Evolutionary conservation across 2,329 filamentous ascomycete genomes (phyloP).

Genomic region (Microcyclospora tardicrescens): DNA sequence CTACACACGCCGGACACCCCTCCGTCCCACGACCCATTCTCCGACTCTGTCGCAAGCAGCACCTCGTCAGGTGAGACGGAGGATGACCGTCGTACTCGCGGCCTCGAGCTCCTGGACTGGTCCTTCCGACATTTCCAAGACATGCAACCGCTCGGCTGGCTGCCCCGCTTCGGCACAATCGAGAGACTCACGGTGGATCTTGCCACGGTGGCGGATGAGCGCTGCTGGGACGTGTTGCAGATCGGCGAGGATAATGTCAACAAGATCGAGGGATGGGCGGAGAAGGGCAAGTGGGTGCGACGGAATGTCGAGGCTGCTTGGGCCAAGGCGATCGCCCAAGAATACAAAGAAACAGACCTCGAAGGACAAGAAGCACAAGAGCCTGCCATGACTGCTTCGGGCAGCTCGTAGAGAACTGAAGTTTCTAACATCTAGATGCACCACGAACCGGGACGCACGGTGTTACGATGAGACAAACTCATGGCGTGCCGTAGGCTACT

Average conservation of each 20-base stretch:
- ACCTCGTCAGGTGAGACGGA: background rate
- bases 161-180: conserved; percentile 21
- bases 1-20: conserved; percentile 5
- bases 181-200: conserved; percentile 15
- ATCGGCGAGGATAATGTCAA: conserved; percentile 14
- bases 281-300: conserved; percentile 14
- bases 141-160: conserved; percentile 19
- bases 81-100: conserved; percentile 4
- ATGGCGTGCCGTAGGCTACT: no score
- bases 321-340: conserved; percentile 1
- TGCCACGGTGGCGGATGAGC: conserved; percentile 14
- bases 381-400: background rate
- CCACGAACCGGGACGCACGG: background rate
- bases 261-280: conserved; percentile 16
- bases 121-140: conserved; percentile 22
- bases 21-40: background rate
- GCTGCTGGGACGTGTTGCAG: conserved; percentile 25
- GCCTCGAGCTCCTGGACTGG: conserved; percentile 17
- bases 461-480: no score
- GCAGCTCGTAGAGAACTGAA: no score
- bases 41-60: background rate
- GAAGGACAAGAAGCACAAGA: background rate
- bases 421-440: no score
- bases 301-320: conserved; percentile 16
- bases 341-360: background rate